Evolutionary conservation across 2,329 filamentous ascomycete species (phyloP).

Genomic region (Trichoderma aggressivum): DNA sequence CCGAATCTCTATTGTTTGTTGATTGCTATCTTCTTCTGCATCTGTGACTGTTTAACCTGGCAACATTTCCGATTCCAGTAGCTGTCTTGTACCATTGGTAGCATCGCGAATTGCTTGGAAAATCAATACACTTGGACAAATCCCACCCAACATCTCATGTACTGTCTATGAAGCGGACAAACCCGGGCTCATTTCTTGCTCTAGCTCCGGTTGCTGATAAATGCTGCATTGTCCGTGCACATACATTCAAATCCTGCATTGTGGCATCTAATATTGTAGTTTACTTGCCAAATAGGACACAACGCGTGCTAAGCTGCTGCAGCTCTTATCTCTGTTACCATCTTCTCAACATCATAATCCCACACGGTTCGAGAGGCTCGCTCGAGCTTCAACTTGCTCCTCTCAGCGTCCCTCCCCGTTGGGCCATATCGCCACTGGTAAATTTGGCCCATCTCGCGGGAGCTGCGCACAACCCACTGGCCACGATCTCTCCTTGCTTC

Average conservation of each 20-base stretch:
- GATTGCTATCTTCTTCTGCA: no score
- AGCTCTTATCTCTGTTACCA: neutral
- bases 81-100: neutral
- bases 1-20: no score
- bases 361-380: neutral
- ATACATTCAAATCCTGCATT: neutral
- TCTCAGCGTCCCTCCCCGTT: neutral
- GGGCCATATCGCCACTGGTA: neutral
- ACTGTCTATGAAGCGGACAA: neutral
- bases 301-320: neutral
- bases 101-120: no score
- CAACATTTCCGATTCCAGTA: no score
- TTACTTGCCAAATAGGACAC: neutral
- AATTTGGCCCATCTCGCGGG: neutral
- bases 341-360: neutral
- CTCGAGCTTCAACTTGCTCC: neutral
- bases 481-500: neutral
- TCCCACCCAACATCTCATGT: neutral
- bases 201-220: neutral
- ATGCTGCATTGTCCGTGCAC: neutral
- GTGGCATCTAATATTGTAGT: neutral
- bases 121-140: neutral
- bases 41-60: no score
- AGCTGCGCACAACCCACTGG: neutral
- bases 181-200: neutral